phyloP scores from a whole-genome alignment of 2,329 filamentous ascomycete species.

The Colletotrichum sp. region DNA sequence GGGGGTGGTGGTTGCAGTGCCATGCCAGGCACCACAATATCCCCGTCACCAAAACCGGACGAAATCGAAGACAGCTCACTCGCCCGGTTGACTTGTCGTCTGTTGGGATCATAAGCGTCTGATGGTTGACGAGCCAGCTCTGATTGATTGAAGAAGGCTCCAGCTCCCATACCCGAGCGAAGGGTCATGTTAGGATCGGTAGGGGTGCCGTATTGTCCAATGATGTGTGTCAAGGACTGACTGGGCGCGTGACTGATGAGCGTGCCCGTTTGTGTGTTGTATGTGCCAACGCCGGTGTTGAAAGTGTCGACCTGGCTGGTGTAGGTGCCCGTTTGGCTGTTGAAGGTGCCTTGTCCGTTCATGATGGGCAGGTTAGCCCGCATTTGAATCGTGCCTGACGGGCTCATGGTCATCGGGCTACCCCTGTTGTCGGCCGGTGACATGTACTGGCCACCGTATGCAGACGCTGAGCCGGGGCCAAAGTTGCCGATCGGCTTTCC shows the following conservation, averaged over 20 bases:
- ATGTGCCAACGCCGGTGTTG: constrained; percentile 2
- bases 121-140: constrained; percentile 40
- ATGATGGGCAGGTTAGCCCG: neutral
- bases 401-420: constrained; percentile 16
- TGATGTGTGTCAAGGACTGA: constrained; percentile 8
- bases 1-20: constrained; percentile 18
- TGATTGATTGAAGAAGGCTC: constrained; percentile 43
- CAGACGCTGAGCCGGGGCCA: neutral
- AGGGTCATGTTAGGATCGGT: constrained; percentile 30
- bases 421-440: constrained; percentile 9
- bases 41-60: constrained; percentile 68
- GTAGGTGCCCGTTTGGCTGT: neutral
- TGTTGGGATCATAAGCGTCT: constrained; percentile 37
- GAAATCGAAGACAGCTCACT: constrained; percentile 66
- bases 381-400: constrained; percentile 5
- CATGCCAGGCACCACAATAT: constrained; percentile 52
- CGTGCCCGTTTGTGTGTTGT: constrained; percentile 23
- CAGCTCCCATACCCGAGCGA: constrained; percentile 39
- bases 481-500: neutral
- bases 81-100: constrained; percentile 41
- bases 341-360: constrained; percentile 6
- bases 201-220: constrained; percentile 8
- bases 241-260: constrained; percentile 14
- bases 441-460: constrained; percentile 7
- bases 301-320: constrained; percentile 1